Evolutionary conservation across 2,329 filamentous ascomycete species (phyloP).

Genomic region (Ascochyta fabae): DNA sequence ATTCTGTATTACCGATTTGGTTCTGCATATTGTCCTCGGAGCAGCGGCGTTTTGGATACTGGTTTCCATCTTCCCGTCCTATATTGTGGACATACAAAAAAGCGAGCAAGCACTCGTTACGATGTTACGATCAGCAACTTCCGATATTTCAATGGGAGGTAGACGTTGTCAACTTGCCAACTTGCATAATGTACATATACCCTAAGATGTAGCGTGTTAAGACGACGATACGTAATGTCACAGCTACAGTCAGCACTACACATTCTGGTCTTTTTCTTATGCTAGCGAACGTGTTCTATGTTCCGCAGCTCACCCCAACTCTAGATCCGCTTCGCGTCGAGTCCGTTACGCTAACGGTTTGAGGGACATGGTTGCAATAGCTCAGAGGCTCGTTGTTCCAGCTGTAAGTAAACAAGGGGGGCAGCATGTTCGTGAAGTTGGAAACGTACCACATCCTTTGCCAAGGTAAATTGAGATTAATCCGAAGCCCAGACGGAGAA

Average conservation of each 20-base stretch:
- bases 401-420: not conserved
- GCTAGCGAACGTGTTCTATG: not conserved
- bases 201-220: constrained; percentile 9
- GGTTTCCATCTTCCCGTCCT: not conserved
- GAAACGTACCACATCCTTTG: not conserved
- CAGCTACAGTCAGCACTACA: constrained; percentile 4
- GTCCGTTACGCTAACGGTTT: not conserved
- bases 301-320: not conserved
- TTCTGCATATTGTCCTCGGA: constrained; percentile 2
- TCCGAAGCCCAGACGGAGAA: constrained; percentile 7
- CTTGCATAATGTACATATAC: constrained; percentile 16
- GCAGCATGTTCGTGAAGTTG: not conserved
- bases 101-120: constrained; percentile 7
- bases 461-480: constrained; percentile 4
- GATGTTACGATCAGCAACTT: constrained; percentile 11
- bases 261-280: not conserved
- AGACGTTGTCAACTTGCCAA: constrained; percentile 3
- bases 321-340: not conserved
- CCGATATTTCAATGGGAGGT: not conserved
- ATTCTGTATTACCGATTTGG: constrained; percentile 5
- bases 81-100: constrained; percentile 3
- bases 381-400: not conserved
- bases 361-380: not conserved
- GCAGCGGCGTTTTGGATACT: constrained; percentile 6
- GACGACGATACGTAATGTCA: constrained; percentile 8